Conservation (phyloP, 768 basidiomycete genomes). For the Pisolithus tinctorius region DNA sequence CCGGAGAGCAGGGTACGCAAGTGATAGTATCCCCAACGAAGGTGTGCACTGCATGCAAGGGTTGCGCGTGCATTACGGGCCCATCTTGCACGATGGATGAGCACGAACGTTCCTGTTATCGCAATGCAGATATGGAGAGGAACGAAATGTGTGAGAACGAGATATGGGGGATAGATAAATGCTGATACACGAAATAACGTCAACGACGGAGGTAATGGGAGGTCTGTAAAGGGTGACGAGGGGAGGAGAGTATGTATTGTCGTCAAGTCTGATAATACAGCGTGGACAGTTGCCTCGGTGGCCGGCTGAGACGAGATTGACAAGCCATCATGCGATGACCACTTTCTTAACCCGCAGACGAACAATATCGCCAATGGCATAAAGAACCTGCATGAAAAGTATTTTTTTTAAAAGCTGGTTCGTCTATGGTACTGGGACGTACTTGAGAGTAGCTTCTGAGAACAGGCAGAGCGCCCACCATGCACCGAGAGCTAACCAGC, state of each 20-base stretch:
- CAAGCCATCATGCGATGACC: constrained; percentile 14
- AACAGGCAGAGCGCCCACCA: constrained; percentile 81
- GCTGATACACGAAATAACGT: constrained; percentile 50
- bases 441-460: constrained; percentile 45
- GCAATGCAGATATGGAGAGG: constrained; percentile 58
- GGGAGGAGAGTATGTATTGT: constrained; percentile 57
- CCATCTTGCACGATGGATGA: constrained; percentile 68
- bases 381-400: constrained; percentile 38
- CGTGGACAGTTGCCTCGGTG: constrained; percentile 50
- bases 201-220: constrained; percentile 21
- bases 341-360: constrained; percentile 27
- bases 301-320: constrained; percentile 26
- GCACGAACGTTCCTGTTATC: constrained; percentile 47
- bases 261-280: constrained; percentile 57
- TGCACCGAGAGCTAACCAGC: constrained; percentile 55
- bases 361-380: constrained; percentile 48
- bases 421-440: constrained; percentile 8
- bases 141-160: constrained; percentile 56
- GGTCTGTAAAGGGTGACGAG: constrained; percentile 23
- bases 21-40: constrained; percentile 57
- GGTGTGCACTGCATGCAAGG: constrained; percentile 59
- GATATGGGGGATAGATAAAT: constrained; percentile 57
- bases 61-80: constrained; percentile 44
- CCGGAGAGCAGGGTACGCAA: constrained; percentile 49
- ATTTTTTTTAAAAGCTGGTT: neutral